Conservation (phyloP, 257 asterid species). For the Solanum peruvianum region DNA sequence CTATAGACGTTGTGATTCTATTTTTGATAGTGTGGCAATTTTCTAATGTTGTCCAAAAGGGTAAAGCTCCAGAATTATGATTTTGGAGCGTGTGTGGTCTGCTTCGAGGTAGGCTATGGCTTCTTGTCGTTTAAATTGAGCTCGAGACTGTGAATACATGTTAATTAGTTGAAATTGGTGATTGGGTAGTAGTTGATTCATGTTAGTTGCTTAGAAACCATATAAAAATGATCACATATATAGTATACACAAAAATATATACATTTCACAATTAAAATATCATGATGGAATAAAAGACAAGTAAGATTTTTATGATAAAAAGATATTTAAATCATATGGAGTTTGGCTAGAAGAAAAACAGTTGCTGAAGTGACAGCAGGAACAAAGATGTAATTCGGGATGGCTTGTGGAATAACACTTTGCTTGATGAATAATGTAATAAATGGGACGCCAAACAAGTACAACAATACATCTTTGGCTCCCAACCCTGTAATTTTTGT, state of each 20-base stretch:
- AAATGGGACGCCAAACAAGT: slow-evolving; percentile 53
- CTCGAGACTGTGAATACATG: neutral
- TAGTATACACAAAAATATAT: neutral
- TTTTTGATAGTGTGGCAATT: too few species aligned
- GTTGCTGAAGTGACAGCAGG: slow-evolving; percentile 56
- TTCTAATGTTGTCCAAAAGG: too few species aligned
- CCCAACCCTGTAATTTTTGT: slow-evolving; percentile 57
- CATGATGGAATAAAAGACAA: neutral
- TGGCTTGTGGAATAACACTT: slow-evolving; percentile 24
- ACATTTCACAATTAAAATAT: neutral
- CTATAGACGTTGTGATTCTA: neutral
- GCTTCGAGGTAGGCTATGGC: neutral
- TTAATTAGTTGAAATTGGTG: neutral
- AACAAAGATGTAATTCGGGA: slow-evolving; percentile 48
- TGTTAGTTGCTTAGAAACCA: neutral
- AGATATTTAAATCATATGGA: slow-evolving; percentile 27
- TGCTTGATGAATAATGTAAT: slow-evolving; percentile 43
- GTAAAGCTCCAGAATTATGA: neutral
- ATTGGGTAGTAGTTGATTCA: neutral
- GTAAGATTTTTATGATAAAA: neutral
- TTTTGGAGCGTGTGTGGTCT: neutral
- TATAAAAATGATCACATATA: neutral
- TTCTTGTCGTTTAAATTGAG: neutral
- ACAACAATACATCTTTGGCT: slow-evolving; percentile 57
- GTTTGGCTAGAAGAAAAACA: slow-evolving; percentile 48